Percentiles rank a stretch among this genome's conserved stretches.
Evolutionary conservation across 352 stramenopile species (phyloP).

Genomic region (Elongisporangium undulatum): DNA sequence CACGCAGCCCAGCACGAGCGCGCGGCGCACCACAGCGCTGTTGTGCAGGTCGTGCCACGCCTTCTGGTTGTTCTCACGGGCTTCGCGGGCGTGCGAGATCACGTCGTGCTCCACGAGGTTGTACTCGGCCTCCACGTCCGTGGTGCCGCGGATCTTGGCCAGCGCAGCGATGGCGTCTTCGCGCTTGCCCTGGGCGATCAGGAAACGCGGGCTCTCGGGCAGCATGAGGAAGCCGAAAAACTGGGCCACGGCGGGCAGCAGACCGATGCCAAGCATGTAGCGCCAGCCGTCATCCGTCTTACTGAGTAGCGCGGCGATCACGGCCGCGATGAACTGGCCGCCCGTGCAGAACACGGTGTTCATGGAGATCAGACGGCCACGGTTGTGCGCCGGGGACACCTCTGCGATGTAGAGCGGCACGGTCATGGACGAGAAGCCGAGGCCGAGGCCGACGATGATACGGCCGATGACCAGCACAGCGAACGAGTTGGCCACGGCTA

Average conservation of each 20-base stretch:
- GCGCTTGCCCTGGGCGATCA: constrained; percentile 41
- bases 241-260: constrained; percentile 61
- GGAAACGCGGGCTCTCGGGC: constrained; percentile 64
- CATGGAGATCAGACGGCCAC: constrained; percentile 66
- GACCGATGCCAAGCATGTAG: constrained; percentile 76
- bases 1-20: constrained; percentile 53
- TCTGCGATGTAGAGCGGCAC: constrained; percentile 81
- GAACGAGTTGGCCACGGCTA: constrained; percentile 51
- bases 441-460: constrained; percentile 56
- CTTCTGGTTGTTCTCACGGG: constrained; percentile 15
- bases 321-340: constrained; percentile 73
- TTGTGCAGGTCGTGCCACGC: constrained; percentile 27
- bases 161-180: constrained; percentile 40
- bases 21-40: constrained; percentile 28
- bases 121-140: constrained; percentile 50
- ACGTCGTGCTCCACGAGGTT: constrained; percentile 56
- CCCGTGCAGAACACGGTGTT: constrained; percentile 74
- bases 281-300: constrained; percentile 54
- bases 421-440: constrained; percentile 72
- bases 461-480: constrained; percentile 45
- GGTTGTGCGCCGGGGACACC: constrained; percentile 55
- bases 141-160: constrained; percentile 43
- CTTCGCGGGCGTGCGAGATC: constrained; percentile 3
- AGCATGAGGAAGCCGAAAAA: constrained; percentile 63
- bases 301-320: constrained; percentile 57